Percentiles rank a stretch among this genome's conserved stretches.
phyloP scores from a whole-genome alignment of 257 asterid genomes.

The Nicotiana sylvestris region DNA sequence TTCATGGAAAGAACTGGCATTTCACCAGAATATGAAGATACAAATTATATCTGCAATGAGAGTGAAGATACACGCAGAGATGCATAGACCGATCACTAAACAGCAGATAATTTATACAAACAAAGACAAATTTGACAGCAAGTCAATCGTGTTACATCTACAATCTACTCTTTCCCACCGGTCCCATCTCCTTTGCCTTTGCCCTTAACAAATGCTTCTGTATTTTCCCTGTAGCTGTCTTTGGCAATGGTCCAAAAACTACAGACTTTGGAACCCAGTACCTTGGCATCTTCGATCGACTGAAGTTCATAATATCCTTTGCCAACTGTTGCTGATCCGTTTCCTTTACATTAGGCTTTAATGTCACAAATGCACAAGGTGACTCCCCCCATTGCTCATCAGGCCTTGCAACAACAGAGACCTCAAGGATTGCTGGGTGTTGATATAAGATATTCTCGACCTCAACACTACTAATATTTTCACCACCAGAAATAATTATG shows the following conservation, averaged over 20 bases:
- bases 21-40: not conserved
- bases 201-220: slow-evolving; percentile 88
- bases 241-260: slow-evolving; percentile 80
- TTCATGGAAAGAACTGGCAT: not conserved
- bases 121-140: not conserved
- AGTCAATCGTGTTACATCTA: slow-evolving; percentile 10
- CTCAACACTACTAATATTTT: slow-evolving; percentile 88
- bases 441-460: slow-evolving; percentile 80
- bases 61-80: not conserved
- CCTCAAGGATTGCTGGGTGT: slow-evolving; percentile 72
- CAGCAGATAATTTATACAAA: not conserved
- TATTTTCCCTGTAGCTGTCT: slow-evolving; percentile 94
- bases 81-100: not conserved
- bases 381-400: slow-evolving; percentile 96
- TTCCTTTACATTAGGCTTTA: slow-evolving; percentile 43
- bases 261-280: slow-evolving; percentile 90
- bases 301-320: slow-evolving; percentile 71
- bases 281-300: slow-evolving; percentile 70
- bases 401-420: slow-evolving; percentile 83
- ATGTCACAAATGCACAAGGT: slow-evolving; percentile 87
- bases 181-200: slow-evolving; percentile 88
- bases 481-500: slow-evolving; percentile 91
- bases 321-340: slow-evolving; percentile 40
- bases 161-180: slow-evolving; percentile 63
- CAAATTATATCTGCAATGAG: not conserved